These are phyloP conservation scores for Cicer cuneatum DNA, from an alignment of 306 rosid species.

Conservation along the genomic window DNA sequence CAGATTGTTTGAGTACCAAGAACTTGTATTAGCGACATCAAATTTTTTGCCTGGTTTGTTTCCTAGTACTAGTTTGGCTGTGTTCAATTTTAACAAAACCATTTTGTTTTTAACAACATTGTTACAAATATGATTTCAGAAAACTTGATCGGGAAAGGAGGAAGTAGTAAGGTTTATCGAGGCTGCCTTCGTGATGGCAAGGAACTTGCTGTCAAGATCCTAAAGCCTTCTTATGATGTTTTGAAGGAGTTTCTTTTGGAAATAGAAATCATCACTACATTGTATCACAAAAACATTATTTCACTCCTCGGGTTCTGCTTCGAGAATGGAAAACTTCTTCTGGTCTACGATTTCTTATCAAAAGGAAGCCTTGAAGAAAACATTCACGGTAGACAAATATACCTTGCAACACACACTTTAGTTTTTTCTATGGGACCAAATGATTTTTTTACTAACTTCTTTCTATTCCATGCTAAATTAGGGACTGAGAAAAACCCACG, in stretches of 20 bases:
- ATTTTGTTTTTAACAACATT: slow-evolving; percentile 4
- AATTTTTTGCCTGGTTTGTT: slow-evolving; percentile 80
- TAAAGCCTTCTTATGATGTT: slow-evolving; percentile 83
- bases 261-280: slow-evolving; percentile 83
- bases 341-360: slow-evolving; percentile 89
- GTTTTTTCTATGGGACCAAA: slow-evolving; percentile 1
- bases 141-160: slow-evolving; percentile 92
- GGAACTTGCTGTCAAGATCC: slow-evolving; percentile 92
- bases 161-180: slow-evolving; percentile 87
- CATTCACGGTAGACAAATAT: slow-evolving; percentile 66
- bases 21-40: slow-evolving; percentile 79
- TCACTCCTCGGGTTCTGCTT: slow-evolving; percentile 93
- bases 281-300: slow-evolving; percentile 84
- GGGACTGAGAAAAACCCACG: slow-evolving; percentile 68
- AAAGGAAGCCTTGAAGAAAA: slow-evolving; percentile 99
- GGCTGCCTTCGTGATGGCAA: slow-evolving; percentile 88
- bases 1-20: slow-evolving; percentile 74
- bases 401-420: not conserved
- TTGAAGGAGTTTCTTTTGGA: slow-evolving; percentile 80
- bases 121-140: slow-evolving; percentile 61
- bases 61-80: slow-evolving; percentile 27
- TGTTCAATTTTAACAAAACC: slow-evolving; percentile 17
- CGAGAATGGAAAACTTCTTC: slow-evolving; percentile 79
- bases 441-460: slow-evolving; percentile 22
- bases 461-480: slow-evolving; percentile 46